Evolutionary conservation across 2,329 filamentous ascomycete genomes (phyloP).

Genomic region (Didymella exigua): DNA sequence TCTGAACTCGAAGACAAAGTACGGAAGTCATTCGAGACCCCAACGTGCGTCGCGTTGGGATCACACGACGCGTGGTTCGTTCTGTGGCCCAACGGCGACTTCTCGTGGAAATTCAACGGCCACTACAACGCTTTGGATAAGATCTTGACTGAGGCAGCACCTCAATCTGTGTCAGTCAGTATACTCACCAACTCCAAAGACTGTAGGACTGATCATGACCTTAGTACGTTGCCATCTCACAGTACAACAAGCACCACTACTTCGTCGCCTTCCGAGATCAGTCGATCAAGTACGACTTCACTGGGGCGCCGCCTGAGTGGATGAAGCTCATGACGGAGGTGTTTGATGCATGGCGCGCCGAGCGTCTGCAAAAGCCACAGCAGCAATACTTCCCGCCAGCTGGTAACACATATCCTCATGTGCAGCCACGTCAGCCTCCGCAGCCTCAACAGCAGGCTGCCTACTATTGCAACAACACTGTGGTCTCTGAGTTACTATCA

Average conservation of each 20-base stretch:
- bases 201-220: neutral
- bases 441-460: constrained; percentile 16
- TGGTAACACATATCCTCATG: constrained; percentile 10
- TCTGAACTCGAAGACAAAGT: constrained; percentile 41
- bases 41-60: constrained; percentile 38
- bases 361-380: constrained; percentile 29
- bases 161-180: constrained; percentile 39
- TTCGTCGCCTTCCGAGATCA: constrained; percentile 42
- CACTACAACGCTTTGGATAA: constrained; percentile 36
- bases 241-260: constrained; percentile 41
- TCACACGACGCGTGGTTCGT: constrained; percentile 43
- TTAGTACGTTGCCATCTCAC: constrained; percentile 44
- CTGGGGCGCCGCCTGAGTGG: constrained; percentile 39
- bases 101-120: constrained; percentile 43
- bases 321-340: constrained; percentile 43
- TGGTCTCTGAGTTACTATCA: constrained; percentile 1
- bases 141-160: constrained; percentile 34
- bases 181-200: neutral
- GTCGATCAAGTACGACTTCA: constrained; percentile 44
- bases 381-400: constrained; percentile 8
- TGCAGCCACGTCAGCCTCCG: constrained; percentile 6
- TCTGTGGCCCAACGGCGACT: constrained; percentile 40
- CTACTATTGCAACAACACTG: constrained; percentile 11
- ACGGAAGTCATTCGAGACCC: constrained; percentile 41
- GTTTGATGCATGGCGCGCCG: constrained; percentile 37